Evolutionary conservation across 768 basidiomycete genomes (phyloP).

Genomic region (Suillus brevipes): DNA sequence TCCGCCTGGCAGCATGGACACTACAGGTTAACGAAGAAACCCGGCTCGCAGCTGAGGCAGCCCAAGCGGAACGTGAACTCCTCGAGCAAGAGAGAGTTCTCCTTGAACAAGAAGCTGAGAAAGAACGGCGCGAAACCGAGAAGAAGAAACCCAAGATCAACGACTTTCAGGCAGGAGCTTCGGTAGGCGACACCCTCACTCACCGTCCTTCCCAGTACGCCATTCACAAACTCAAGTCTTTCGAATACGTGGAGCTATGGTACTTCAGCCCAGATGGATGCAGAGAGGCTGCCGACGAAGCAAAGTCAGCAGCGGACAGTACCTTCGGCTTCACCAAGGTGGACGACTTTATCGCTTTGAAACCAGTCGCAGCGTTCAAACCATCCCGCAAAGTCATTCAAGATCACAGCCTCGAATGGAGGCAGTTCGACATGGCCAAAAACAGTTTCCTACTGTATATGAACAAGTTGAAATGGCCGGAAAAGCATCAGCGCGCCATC

Average conservation of each 20-base stretch:
- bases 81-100: no score
- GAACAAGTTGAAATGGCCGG: neutral
- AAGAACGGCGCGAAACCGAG: no score
- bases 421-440: conserved; percentile 19
- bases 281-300: neutral
- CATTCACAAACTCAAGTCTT: conserved; percentile 8
- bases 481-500: neutral
- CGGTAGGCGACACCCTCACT: no score
- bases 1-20: no score
- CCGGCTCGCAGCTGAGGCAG: no score
- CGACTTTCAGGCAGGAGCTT: no score
- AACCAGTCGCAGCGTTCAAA: conserved; percentile 13
- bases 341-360: conserved; percentile 11
- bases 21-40: no score
- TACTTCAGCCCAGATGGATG: conserved; percentile 14
- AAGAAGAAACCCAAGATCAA: no score
- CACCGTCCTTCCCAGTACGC: conserved; percentile 1
- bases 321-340: conserved; percentile 12
- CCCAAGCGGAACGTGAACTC: no score
- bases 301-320: neutral
- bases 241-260: conserved; percentile 10
- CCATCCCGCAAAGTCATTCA: conserved; percentile 12
- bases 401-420: conserved; percentile 21
- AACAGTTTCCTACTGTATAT: conserved; percentile 6
- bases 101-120: no score